A percentile compares a stretch with the other conserved stretches of the same genome.
These are phyloP conservation scores for Epichloe baconii DNA, from an alignment of 2,329 filamentous ascomycete genomes.

Conservation along the genomic window DNA sequence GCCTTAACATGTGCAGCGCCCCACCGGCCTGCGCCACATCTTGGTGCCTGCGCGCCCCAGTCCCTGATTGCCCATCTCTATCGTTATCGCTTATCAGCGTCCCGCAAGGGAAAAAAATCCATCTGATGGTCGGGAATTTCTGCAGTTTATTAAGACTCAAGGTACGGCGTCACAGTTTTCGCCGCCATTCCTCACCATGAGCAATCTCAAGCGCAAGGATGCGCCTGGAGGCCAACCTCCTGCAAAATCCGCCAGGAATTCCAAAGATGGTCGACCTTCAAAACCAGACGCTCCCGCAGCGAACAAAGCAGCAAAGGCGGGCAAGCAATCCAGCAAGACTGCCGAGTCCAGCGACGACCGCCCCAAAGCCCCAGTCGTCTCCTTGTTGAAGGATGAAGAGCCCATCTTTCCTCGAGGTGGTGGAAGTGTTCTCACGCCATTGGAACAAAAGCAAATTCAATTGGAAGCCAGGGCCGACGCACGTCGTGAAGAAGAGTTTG, in stretches of 20 bases:
- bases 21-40: slow-evolving; percentile 4
- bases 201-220: slow-evolving; percentile 45
- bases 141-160: not conserved
- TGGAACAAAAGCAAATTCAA: slow-evolving; percentile 94
- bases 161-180: not conserved
- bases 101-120: slow-evolving; percentile 10
- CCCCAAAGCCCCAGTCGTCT: slow-evolving; percentile 25
- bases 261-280: slow-evolving; percentile 32
- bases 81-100: slow-evolving; percentile 17
- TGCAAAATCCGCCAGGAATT: slow-evolving; percentile 34
- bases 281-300: slow-evolving; percentile 27
- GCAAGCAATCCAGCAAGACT: slow-evolving; percentile 20
- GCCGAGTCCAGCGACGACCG: slow-evolving; percentile 13
- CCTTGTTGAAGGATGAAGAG: slow-evolving; percentile 61
- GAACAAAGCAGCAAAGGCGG: slow-evolving; percentile 12
- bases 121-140: slow-evolving; percentile 10
- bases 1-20: not conserved
- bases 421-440: slow-evolving; percentile 74
- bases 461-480: slow-evolving; percentile 88
- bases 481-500: slow-evolving; percentile 67
- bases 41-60: not conserved
- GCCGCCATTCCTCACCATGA: slow-evolving; percentile 29
- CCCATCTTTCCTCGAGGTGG: slow-evolving; percentile 86
- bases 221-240: slow-evolving; percentile 37
- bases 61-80: not conserved